These are phyloP conservation scores for Ophiobolus disseminans DNA, from an alignment of 2,329 filamentous ascomycete species.

Conservation along the genomic window DNA sequence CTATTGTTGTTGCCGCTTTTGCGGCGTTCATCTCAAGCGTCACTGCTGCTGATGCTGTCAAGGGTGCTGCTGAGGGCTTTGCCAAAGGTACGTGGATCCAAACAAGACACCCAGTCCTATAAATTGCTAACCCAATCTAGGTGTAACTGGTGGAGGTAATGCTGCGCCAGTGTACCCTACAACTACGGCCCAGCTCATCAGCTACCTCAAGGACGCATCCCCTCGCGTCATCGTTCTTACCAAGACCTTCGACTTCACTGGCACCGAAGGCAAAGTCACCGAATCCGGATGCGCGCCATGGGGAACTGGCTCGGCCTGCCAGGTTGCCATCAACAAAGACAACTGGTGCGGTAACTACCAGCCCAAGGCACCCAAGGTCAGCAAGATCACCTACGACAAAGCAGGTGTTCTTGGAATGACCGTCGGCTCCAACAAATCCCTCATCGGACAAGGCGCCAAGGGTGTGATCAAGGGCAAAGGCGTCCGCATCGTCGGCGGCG, in stretches of 20 bases:
- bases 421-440: conserved; percentile 64
- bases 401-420: conserved; percentile 60
- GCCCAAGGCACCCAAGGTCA: conserved; percentile 56
- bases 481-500: conserved; percentile 51
- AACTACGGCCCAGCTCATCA: conserved; percentile 60
- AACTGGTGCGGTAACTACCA: conserved; percentile 67
- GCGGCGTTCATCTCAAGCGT: conserved; percentile 19
- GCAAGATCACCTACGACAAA: conserved; percentile 58
- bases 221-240: conserved; percentile 66
- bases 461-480: conserved; percentile 67
- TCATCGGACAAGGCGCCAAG: conserved; percentile 61
- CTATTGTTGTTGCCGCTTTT: conserved; percentile 22
- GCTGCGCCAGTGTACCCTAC: conserved; percentile 31
- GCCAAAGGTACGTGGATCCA: conserved; percentile 25
- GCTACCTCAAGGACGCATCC: conserved; percentile 63
- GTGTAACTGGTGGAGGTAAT: conserved; percentile 32
- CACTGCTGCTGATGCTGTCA: conserved; percentile 31
- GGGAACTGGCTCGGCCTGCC: conserved; percentile 61
- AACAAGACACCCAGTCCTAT: background rate
- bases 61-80: conserved; percentile 35
- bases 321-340: conserved; percentile 65
- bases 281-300: conserved; percentile 64
- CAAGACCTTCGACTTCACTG: conserved; percentile 63
- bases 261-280: conserved; percentile 61
- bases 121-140: conserved; percentile 5